Evolutionary conservation across 169 alveolate genomes (phyloP), one percentile per base, ranked within the genome.

Genomic region (Eimeria tenella): DNA sequence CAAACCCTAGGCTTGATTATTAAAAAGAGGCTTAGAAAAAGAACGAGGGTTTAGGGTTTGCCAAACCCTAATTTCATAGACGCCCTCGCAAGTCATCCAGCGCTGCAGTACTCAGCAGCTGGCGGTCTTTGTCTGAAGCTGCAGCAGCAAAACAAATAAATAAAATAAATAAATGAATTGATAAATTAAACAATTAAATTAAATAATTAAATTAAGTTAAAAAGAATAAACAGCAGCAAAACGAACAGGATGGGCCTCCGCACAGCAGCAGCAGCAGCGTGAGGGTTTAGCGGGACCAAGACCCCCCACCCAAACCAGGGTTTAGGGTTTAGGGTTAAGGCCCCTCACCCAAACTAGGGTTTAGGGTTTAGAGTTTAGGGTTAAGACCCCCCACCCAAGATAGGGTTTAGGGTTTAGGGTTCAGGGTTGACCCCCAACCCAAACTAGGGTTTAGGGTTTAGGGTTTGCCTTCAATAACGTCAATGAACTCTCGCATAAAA

Each of bases 21-120:
- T 58, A 11, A 15, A 10, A 58, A 58, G 68, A 58, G 21, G 17
- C 4, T 15, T 15, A 58, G 17, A 15, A 58, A 11, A 58, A 58
- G 68, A 0, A 3, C 68, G 11, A 63, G 7, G 25, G 74, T 63
- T 63, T 63, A 63, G 74, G 25, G 23, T 17, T 63, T 6, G 25
- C 74, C 7, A 63, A 63, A 63, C 74, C 74, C 74, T 63, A 63
- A 63, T 13, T 63, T 56, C 52, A 88, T 23, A 88, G 94, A 53
- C 31, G 73, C 19, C 94, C 94, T 15, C 65, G 6, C 50, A 88
- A 19, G 55, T 88, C 87, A 75, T 71, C 94, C 42, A 88, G 79
- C 42, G 94, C 82, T 13, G 84, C 82, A 11, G 94, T 88, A 87
- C 94, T 88, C 60, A 88, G 52, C 42, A 88, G 75, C 17, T 31